Conservation (phyloP, 495 filamentous ascomycete genomes). For the Mycothermus thermophilus region DNA sequence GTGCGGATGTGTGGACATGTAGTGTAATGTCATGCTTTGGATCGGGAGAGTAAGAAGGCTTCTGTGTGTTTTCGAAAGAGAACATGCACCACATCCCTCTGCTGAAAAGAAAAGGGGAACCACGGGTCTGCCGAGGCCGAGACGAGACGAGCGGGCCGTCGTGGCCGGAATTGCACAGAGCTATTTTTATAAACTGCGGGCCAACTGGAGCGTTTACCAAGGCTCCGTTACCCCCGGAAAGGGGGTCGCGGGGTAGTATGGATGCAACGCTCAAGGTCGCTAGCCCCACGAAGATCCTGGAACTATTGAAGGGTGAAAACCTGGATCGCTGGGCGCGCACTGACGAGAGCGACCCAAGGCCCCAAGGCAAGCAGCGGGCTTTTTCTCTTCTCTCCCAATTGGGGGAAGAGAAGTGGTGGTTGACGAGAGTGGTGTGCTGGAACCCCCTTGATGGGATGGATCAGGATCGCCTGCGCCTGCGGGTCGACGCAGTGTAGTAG, state of each 20-base stretch:
- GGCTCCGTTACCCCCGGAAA: not conserved
- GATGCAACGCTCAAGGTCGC: conserved; percentile 7
- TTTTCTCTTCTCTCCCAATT: not conserved
- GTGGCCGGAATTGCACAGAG: conserved; percentile 2
- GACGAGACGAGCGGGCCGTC: conserved; percentile 3
- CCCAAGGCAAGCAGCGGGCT: conserved; percentile 4
- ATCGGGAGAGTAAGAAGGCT: too few relatives aligned
- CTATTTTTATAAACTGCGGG: conserved; percentile 9
- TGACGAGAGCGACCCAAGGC: conserved; percentile 3
- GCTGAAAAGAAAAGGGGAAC: too few relatives aligned
- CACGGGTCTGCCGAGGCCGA: too few relatives aligned
- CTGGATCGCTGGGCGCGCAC: conserved; percentile 5
- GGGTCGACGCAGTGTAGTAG: too few relatives aligned
- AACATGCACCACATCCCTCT: too few relatives aligned
- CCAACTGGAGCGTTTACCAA: not conserved
- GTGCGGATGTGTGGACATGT: too few relatives aligned
- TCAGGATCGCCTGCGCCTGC: conserved; percentile 1
- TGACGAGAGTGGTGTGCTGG: conserved; percentile 2
- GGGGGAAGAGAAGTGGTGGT: conserved; percentile 2
- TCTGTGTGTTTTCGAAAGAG: too few relatives aligned
- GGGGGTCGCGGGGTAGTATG: conserved; percentile 4
- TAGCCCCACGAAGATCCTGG: conserved; percentile 8
- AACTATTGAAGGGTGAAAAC: conserved; percentile 11
- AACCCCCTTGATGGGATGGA: too few relatives aligned
- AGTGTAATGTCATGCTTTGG: too few relatives aligned